Evolutionary conservation across 805 yeast genomes (phyloP), one percentile per base, ranked within the genome.

Genomic region (Cyberlindnera maritima): DNA sequence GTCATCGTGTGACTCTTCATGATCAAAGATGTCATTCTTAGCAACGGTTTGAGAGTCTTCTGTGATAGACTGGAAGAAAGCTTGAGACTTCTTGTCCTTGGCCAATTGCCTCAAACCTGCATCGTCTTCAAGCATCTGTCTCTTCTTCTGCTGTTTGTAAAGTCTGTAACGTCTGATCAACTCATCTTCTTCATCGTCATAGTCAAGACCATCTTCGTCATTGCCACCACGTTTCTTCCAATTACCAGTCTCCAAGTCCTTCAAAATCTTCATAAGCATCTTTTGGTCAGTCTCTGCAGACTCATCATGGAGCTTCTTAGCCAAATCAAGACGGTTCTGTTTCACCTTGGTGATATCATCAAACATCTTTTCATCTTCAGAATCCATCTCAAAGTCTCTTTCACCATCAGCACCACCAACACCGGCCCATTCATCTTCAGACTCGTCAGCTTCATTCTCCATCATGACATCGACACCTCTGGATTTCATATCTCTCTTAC

Each of bases 341-440:
- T 77, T 77, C 28, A 80, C 64, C 47, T 76, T 77, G 38, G 82
- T 74, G 25, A 75, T 72, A 69, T 87, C 89, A 64, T 87, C 92
- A 47, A 86, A 75, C 88, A 87, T 81, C 51, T 68, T 74, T 64
- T 86, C 94, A 59, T 85, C 87, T 51, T 87, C 95, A 21, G 88
- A 79, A 61, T 86, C 80, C 43, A 81, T 84, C 36, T 70, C 79
- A 39, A 69, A 72, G 3, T 65, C 59, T n/a, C 56, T 53, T 43
- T 71, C 73, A 11, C 82, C 85, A 55, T 85, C 91, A 6, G 60
- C 70, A 49, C 95, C 95, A 53, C 92, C 94, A 41, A 85, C 57
- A 3, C 94, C 95, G 41, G 77, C 77, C 87, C 89, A 88, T 68
- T 88, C 96, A 70, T 88, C 96, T 50, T 88, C 95, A 32, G 94